Conservation (phyloP, 2,329 filamentous ascomycete species). For the Xylariomycetidae sp. region DNA sequence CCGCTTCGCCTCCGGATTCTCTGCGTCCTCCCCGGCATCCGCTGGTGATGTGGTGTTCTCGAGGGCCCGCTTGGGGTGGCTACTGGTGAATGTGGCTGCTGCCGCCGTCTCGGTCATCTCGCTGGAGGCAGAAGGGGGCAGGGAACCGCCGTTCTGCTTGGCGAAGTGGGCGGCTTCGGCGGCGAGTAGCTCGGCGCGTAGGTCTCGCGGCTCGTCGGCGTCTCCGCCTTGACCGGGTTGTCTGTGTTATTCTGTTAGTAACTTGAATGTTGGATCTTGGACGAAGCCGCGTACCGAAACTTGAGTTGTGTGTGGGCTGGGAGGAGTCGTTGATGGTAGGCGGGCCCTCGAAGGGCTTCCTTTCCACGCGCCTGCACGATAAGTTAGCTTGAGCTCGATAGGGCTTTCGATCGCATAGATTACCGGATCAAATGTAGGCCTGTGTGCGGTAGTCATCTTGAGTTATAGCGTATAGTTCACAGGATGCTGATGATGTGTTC, state of each 20-base stretch:
- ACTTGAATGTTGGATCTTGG: not conserved
- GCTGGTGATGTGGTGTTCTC: slow-evolving; percentile 32
- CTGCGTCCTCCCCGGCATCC: slow-evolving; percentile 22
- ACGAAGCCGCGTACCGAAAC: slow-evolving; percentile 53
- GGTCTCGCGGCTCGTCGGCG: slow-evolving; percentile 69
- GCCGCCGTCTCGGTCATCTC: slow-evolving; percentile 34
- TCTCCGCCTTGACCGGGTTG: slow-evolving; percentile 87
- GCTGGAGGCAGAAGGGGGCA: slow-evolving; percentile 39
- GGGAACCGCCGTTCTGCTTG: slow-evolving; percentile 67
- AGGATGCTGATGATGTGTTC: not conserved
- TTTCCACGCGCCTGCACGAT: slow-evolving; percentile 73
- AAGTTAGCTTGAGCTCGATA: not conserved
- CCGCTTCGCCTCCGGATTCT: slow-evolving; percentile 76
- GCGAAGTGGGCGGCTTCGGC: slow-evolving; percentile 85
- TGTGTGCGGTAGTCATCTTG: slow-evolving; percentile 65
- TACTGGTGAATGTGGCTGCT: slow-evolving; percentile 34
- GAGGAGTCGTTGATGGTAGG: slow-evolving; percentile 92
- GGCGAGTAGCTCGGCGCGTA: slow-evolving; percentile 82
- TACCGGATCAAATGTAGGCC: slow-evolving; percentile 96
- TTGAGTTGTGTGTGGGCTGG: slow-evolving; percentile 94
- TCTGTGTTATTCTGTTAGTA: slow-evolving; percentile 30
- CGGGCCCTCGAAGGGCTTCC: slow-evolving; percentile 86
- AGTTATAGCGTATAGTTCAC: not conserved
- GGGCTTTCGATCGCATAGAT: slow-evolving; percentile 17
- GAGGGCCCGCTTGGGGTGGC: slow-evolving; percentile 60